Conservation (phyloP, 768 basidiomycete genomes). For the Leccinum rimulosum region DNA sequence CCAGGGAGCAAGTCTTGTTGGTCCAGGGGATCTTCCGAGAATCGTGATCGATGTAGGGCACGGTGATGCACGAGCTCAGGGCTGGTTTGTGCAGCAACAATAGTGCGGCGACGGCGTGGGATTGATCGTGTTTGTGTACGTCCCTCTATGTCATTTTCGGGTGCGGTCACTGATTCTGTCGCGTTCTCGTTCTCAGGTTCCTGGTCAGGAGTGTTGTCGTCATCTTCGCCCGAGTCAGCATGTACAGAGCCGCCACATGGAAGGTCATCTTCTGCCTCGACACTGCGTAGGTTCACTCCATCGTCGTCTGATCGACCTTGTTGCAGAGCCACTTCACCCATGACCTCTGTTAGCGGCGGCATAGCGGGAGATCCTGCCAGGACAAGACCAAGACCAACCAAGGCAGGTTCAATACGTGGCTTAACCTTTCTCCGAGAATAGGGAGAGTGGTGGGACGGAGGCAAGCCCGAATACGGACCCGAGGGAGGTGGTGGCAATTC, state of each 20-base stretch:
- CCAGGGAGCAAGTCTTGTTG: slow-evolving; percentile 51
- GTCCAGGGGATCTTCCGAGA: slow-evolving; percentile 74
- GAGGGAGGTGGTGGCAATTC: slow-evolving; percentile 69
- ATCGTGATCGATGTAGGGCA: slow-evolving; percentile 48
- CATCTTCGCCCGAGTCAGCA: slow-evolving; percentile 33
- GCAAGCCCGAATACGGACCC: slow-evolving; percentile 65
- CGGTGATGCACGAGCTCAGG: slow-evolving; percentile 67
- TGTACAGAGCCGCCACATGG: slow-evolving; percentile 25
- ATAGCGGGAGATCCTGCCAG: slow-evolving; percentile 76
- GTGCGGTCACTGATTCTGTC: slow-evolving; percentile 11
- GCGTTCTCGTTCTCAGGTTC: slow-evolving; percentile 33
- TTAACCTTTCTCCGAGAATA: slow-evolving; percentile 65
- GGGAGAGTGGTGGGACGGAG: slow-evolving; percentile 46
- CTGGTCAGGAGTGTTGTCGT: slow-evolving; percentile 45
- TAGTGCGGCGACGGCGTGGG: slow-evolving; percentile 43
- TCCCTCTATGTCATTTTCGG: slow-evolving; percentile 14
- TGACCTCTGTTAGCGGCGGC: slow-evolving; percentile 67
- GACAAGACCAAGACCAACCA: slow-evolving; percentile 84
- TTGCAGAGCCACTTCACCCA: slow-evolving; percentile 83
- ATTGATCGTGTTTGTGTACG: slow-evolving; percentile 11
- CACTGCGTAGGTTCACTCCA: slow-evolving; percentile 46
- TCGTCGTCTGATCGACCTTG: slow-evolving; percentile 80
- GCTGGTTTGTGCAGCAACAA: slow-evolving; percentile 68
- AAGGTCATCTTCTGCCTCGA: slow-evolving; percentile 45
- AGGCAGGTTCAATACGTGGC: slow-evolving; percentile 64